Evolutionary conservation across 371 early-diverging fungal species (phyloP).

Genomic region (Mucor circinelloides): DNA sequence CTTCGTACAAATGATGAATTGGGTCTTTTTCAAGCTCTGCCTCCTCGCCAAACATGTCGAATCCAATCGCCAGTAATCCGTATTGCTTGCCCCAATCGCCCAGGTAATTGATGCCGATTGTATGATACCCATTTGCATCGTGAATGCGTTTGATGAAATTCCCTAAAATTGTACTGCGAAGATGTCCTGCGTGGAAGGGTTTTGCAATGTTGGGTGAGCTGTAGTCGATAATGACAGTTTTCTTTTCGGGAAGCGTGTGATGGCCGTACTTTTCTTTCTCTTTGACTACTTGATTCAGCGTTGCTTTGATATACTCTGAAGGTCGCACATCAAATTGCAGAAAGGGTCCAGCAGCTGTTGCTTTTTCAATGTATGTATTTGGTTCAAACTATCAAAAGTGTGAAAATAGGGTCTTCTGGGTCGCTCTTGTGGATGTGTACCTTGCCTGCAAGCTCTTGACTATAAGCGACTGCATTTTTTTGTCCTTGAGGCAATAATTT

Average conservation of each 20-base stretch:
- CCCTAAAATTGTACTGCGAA: slow-evolving; percentile 98
- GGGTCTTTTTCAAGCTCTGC: slow-evolving; percentile 82
- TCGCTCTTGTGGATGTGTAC: slow-evolving; percentile 20
- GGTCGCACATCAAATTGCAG: slow-evolving; percentile 72
- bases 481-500: slow-evolving; percentile 17
- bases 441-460: slow-evolving; percentile 56
- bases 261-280: slow-evolving; percentile 40
- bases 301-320: slow-evolving; percentile 47
- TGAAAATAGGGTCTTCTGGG: not conserved
- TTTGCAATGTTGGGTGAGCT: slow-evolving; percentile 99
- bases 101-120: slow-evolving; percentile 94
- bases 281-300: slow-evolving; percentile 51
- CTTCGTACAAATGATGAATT: slow-evolving; percentile 92
- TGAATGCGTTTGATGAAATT: slow-evolving; percentile 91
- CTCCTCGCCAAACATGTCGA: slow-evolving; percentile 80
- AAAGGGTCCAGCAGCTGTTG: slow-evolving; percentile 66
- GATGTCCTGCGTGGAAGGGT: slow-evolving; percentile 99
- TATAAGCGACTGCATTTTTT: slow-evolving; percentile 55
- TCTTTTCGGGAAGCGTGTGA: not conserved
- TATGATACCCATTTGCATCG: slow-evolving; percentile 86
- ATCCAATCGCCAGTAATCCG: slow-evolving; percentile 95
- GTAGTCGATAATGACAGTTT: slow-evolving; percentile 89
- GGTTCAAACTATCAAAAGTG: slow-evolving; percentile 23
- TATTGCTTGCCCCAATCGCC: slow-evolving; percentile 99
- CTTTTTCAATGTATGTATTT: slow-evolving; percentile 47